Percentiles rank a stretch among this genome's conserved stretches.
Conservation (phyloP, 176 grass and related monocot genomes). For the Avena sativa region DNA sequence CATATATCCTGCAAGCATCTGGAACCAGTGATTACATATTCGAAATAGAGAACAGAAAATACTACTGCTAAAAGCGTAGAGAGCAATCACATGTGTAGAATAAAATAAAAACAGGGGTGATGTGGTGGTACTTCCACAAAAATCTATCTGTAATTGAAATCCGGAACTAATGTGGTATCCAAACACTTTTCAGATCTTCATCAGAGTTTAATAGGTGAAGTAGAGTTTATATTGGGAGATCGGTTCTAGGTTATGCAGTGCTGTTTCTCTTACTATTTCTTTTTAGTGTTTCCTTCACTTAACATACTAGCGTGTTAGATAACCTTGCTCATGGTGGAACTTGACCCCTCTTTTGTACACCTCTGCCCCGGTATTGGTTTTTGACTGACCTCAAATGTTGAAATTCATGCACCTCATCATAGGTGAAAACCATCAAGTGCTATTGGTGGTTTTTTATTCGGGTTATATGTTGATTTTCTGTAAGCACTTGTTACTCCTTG, state of each 20-base stretch:
- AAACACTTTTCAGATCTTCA: not conserved
- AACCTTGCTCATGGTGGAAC: conserved; percentile 22
- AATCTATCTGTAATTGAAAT: too few species aligned
- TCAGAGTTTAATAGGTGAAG: not conserved
- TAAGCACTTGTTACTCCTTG: not conserved
- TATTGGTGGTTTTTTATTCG: not conserved
- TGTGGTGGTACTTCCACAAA: not conserved
- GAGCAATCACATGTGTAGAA: not conserved
- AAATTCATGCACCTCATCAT: not conserved
- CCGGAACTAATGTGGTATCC: not conserved
- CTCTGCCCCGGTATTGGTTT: not conserved
- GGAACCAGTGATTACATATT: not conserved
- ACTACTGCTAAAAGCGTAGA: not conserved
- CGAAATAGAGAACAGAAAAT: not conserved
- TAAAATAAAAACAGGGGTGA: not conserved
- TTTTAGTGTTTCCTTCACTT: not conserved
- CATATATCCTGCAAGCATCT: not conserved
- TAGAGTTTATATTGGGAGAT: not conserved
- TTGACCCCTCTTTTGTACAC: not conserved
- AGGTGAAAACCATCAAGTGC: not conserved
- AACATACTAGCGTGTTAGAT: not conserved
- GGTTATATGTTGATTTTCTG: not conserved
- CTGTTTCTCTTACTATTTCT: not conserved
- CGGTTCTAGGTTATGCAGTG: not conserved
- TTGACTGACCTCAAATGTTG: not conserved